A percentile compares a stretch with the other conserved stretches of the same genome.
These are phyloP conservation scores for Leishmania martiniquensis DNA, from an alignment of 208 protist genomes.

Conservation along the genomic window DNA sequence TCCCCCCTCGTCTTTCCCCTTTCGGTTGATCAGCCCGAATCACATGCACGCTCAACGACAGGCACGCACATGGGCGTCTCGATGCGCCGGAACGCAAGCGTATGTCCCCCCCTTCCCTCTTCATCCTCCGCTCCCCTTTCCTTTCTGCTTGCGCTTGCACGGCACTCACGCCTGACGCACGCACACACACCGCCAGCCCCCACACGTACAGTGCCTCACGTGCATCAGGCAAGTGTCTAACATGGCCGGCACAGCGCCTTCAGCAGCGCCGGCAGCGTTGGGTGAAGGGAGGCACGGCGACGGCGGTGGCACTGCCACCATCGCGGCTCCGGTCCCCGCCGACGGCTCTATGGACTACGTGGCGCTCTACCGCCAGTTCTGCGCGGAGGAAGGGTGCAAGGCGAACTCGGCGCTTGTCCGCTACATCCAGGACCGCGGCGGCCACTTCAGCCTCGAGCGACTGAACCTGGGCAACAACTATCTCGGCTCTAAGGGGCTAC, in stretches of 20 bases:
- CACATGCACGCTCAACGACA: slow-evolving; percentile 6
- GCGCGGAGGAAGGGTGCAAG: slow-evolving; percentile 74
- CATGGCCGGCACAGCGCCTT: slow-evolving; percentile 2
- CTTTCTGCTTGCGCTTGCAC: neutral
- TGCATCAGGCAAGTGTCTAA: neutral
- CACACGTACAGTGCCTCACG: neutral
- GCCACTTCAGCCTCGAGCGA: slow-evolving; percentile 37
- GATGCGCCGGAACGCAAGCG: neutral
- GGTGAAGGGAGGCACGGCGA: neutral
- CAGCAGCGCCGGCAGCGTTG: slow-evolving; percentile 4
- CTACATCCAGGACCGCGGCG: slow-evolving; percentile 49
- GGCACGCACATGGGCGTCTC: neutral
- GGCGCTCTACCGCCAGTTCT: slow-evolving; percentile 74
- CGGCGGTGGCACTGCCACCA: neutral
- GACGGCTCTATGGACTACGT: slow-evolving; percentile 39
- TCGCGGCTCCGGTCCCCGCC: slow-evolving; percentile 5
- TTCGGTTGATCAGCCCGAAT: neutral
- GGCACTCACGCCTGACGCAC: neutral
- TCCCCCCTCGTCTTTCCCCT: neutral
- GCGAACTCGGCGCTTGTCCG: slow-evolving; percentile 83
- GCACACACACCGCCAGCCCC: too few relatives aligned
- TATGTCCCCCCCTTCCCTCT: neutral
- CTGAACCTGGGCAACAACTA: slow-evolving; percentile 83
- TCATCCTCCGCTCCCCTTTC: neutral
- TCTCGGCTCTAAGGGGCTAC: slow-evolving; percentile 85